phyloP scores from a whole-genome alignment of 2,329 filamentous ascomycete genomes.

The Colletotrichum simmondsii region DNA sequence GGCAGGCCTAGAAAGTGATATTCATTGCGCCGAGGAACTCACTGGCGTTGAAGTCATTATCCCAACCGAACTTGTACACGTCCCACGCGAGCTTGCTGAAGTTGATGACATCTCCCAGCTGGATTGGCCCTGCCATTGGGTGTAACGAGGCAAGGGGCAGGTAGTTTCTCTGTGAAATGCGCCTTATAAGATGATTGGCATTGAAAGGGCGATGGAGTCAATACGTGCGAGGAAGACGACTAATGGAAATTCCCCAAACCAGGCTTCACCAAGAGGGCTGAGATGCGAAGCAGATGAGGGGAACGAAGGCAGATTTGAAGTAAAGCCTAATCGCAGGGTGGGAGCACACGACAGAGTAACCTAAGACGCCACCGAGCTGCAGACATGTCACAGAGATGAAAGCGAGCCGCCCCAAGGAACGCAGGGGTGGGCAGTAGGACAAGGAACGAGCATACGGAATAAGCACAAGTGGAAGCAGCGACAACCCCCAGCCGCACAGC shows the following conservation, averaged over 20 bases:
- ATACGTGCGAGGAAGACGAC: slow-evolving; percentile 14
- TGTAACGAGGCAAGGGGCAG: background rate
- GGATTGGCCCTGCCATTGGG: slow-evolving; percentile 35
- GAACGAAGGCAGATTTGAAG: slow-evolving; percentile 15
- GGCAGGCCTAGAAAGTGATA: background rate
- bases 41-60: slow-evolving; percentile 46
- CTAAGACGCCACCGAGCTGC: background rate
- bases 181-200: slow-evolving; percentile 13
- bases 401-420: slow-evolving; percentile 16
- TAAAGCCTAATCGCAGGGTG: slow-evolving; percentile 8
- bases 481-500: background rate
- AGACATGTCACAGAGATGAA: slow-evolving; percentile 7
- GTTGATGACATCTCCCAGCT: slow-evolving; percentile 45
- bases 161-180: background rate
- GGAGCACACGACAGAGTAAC: background rate
- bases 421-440: background rate
- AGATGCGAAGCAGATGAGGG: slow-evolving; percentile 1
- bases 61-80: slow-evolving; percentile 45
- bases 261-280: slow-evolving; percentile 7
- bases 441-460: background rate
- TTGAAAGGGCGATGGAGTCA: slow-evolving; percentile 3
- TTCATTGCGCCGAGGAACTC: slow-evolving; percentile 32
- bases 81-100: slow-evolving; percentile 46
- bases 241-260: slow-evolving; percentile 22
- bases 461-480: background rate